Evolutionary conservation across 2,329 filamentous ascomycete species (phyloP), one percentile per base, ranked within the genome.

Genomic region (Hymenoscyphus fraxineus): DNA sequence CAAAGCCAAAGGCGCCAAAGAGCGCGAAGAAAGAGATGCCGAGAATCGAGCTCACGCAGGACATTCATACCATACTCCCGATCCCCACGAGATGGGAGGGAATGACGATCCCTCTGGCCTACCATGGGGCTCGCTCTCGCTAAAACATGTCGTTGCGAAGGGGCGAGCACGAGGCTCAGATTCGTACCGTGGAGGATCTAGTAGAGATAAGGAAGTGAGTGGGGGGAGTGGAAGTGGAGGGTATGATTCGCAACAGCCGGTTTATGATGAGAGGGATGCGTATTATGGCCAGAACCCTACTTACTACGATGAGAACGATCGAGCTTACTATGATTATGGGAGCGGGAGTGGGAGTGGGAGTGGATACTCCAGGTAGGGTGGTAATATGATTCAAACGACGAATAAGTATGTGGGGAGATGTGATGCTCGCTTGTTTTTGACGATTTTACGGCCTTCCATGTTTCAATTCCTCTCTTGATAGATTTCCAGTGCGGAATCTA

Each of bases 121-220:
- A 2, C 89, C 89, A 0, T 92, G 89, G 90, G 90, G 90, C 41
- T 83, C 88, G 22, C 76, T 91, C 68, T 89, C 83, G 66, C 81
- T 92, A 77, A 81, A 79, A 47, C 78, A 83, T 66, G 76, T 83
- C 13, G 76, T 83, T 40, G 75, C 77, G 44, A 74, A 76, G 32
- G 80, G 81, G 15, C 79, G 76, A 66, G 75, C 72, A 35, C 79
- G 78, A 66, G 80, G 82, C 67, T 77, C 78, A 65, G 77, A 73
- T 60, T 81, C 78, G 6, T 73, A 76, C 58, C 72, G 74, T 51
- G 79, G 76, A 38, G 51, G 56, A 15, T 78, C 78, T 19, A 61
- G 67, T 54, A 62, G 66, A 31, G 68, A 71, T 16, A 69, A 71
- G 27, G 71, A 71, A 5, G 62, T 67, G 39, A 69, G 71, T 47